phyloP scores from a whole-genome alignment of 495 filamentous ascomycete genomes.

The Lasiosphaeriaceae sp. region DNA sequence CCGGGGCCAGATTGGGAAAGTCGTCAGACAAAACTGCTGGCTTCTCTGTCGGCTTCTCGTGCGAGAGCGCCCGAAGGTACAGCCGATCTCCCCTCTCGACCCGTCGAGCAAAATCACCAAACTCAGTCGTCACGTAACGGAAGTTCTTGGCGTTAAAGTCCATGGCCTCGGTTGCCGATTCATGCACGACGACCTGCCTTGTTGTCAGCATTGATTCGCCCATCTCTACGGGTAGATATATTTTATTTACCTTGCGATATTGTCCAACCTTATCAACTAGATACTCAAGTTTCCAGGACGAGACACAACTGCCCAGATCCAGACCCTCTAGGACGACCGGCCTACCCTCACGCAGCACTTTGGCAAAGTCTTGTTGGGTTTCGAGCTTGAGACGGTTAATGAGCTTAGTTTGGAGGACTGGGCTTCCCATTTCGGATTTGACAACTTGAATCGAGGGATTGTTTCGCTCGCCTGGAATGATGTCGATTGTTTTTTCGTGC shows the following conservation, averaged over 20 bases:
- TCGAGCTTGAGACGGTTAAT: slow-evolving; percentile 51
- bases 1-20: slow-evolving; percentile 63
- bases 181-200: slow-evolving; percentile 64
- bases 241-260: slow-evolving; percentile 55
- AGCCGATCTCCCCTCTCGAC: slow-evolving; percentile 56
- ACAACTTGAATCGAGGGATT: no score
- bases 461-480: slow-evolving; percentile 13
- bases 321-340: slow-evolving; percentile 64
- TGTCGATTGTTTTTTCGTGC: slow-evolving; percentile 24
- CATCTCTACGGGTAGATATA: background rate
- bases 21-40: slow-evolving; percentile 66
- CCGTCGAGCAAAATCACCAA: slow-evolving; percentile 64
- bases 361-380: slow-evolving; percentile 47
- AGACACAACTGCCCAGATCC: slow-evolving; percentile 62
- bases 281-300: slow-evolving; percentile 66
- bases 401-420: slow-evolving; percentile 10
- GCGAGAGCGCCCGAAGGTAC: slow-evolving; percentile 74
- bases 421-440: background rate
- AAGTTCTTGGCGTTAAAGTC: slow-evolving; percentile 84
- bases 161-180: slow-evolving; percentile 61
- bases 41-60: slow-evolving; percentile 59
- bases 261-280: slow-evolving; percentile 60
- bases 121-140: slow-evolving; percentile 62
- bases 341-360: slow-evolving; percentile 51
- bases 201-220: background rate